phyloP scores from a whole-genome alignment of 2,329 filamentous ascomycete genomes.

The Fusarium mexicanum region DNA sequence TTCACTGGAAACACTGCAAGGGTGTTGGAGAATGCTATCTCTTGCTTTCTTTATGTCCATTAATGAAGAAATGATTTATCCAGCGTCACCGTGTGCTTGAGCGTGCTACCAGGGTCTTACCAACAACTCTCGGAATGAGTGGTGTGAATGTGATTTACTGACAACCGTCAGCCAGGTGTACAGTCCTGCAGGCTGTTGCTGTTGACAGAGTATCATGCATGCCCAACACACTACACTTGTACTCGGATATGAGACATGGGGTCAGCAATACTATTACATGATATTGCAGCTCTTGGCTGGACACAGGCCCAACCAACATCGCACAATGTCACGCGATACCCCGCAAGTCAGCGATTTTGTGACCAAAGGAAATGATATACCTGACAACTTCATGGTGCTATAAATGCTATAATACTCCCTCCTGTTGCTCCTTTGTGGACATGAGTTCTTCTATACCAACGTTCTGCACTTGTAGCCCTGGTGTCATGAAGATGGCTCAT shows the following conservation, averaged over 20 bases:
- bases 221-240: not conserved
- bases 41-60: conserved; percentile 15
- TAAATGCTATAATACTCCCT: conserved; percentile 22
- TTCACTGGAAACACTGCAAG: conserved; percentile 4
- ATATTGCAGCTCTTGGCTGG: conserved; percentile 41
- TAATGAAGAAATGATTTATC: conserved; percentile 33
- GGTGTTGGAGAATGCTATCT: not conserved
- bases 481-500: not conserved
- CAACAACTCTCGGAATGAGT: not conserved
- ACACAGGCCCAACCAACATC: conserved; percentile 7
- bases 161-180: not conserved
- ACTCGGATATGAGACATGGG: conserved; percentile 32
- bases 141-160: not conserved
- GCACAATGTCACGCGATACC: conserved; percentile 38
- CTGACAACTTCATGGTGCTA: conserved; percentile 10
- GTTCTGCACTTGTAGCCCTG: not conserved
- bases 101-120: not conserved
- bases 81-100: not conserved
- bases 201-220: conserved; percentile 12
- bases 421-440: not conserved
- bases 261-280: conserved; percentile 38
- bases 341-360: conserved; percentile 30
- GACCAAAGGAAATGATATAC: conserved; percentile 3
- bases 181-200: not conserved
- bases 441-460: not conserved